Evolutionary conservation across 1,284 basidiomycete genomes (phyloP).

Genomic region (Apiotrichum gamsii): DNA sequence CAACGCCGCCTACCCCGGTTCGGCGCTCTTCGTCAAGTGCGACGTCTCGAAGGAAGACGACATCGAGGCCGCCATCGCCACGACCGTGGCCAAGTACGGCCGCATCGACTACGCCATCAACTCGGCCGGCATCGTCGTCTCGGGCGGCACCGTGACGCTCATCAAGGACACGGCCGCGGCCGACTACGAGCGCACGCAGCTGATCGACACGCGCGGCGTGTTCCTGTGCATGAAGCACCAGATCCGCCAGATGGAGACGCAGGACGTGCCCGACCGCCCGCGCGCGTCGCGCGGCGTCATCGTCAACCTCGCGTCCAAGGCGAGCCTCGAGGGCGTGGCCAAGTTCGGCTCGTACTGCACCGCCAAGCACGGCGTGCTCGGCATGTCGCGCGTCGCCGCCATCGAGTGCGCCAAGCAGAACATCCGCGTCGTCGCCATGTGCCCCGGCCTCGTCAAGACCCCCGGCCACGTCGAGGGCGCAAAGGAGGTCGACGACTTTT

Average conservation of each 20-base stretch:
- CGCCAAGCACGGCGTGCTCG: constrained; percentile 20
- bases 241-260: constrained; percentile 12
- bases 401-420: constrained; percentile 12
- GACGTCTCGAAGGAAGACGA: no score
- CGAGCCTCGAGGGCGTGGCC: background rate
- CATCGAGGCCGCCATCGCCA: background rate
- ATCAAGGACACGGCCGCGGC: no score
- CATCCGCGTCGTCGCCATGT: constrained; percentile 7
- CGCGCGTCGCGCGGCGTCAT: constrained; percentile 17
- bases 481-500: no score
- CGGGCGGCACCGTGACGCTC: no score
- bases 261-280: constrained; percentile 11
- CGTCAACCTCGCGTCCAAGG: constrained; percentile 17
- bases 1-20: no score
- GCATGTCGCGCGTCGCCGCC: constrained; percentile 16
- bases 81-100: constrained; percentile 13
- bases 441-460: no score
- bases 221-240: constrained; percentile 14
- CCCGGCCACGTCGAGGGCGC: no score
- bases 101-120: constrained; percentile 38
- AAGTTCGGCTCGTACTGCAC: no score
- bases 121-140: constrained; percentile 21
- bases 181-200: no score
- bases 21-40: no score
- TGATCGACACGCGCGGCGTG: constrained; percentile 6